Conservation (phyloP, 495 filamentous ascomycete genomes). For the Neurospora sp. region DNA sequence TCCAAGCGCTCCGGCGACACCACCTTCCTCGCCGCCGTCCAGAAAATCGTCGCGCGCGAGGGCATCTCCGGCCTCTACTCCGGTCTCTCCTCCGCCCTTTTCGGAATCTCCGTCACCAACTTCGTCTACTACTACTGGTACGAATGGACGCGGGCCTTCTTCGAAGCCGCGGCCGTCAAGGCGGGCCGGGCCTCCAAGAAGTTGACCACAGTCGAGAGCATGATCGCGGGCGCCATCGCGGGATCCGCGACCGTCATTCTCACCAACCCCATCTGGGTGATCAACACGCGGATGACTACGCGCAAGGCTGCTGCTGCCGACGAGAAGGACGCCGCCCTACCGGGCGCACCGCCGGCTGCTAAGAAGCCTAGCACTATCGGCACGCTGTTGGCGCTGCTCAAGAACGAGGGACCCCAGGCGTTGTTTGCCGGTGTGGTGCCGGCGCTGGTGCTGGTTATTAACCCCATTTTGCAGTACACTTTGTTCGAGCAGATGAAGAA, state of each 20-base stretch:
- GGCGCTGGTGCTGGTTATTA: slow-evolving; percentile 87
- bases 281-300: slow-evolving; percentile 97
- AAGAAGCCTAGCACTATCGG: slow-evolving; percentile 59
- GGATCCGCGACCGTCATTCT: slow-evolving; percentile 88
- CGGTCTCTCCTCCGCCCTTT: slow-evolving; percentile 86
- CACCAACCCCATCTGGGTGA: slow-evolving; percentile 97
- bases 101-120: slow-evolving; percentile 97
- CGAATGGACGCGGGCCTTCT: slow-evolving; percentile 87
- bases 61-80: slow-evolving; percentile 76
- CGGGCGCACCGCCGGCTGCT: slow-evolving; percentile 1
- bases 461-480: slow-evolving; percentile 97
- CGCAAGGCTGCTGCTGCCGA: slow-evolving; percentile 44
- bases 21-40: slow-evolving; percentile 66
- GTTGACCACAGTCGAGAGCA: slow-evolving; percentile 80
- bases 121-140: slow-evolving; percentile 99
- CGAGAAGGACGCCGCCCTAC: no score
- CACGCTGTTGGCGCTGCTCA: slow-evolving; percentile 66
- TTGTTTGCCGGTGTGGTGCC: slow-evolving; percentile 90
- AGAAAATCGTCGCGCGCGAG: slow-evolving; percentile 83
- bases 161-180: slow-evolving; percentile 69
- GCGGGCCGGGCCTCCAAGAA: slow-evolving; percentile 70
- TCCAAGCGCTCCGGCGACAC: slow-evolving; percentile 76
- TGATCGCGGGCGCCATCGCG: slow-evolving; percentile 91
- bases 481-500: slow-evolving; percentile 96
- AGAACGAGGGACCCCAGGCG: slow-evolving; percentile 68